Conservation (phyloP, 305 asterid genomes). For the Petunia hybrid region DNA sequence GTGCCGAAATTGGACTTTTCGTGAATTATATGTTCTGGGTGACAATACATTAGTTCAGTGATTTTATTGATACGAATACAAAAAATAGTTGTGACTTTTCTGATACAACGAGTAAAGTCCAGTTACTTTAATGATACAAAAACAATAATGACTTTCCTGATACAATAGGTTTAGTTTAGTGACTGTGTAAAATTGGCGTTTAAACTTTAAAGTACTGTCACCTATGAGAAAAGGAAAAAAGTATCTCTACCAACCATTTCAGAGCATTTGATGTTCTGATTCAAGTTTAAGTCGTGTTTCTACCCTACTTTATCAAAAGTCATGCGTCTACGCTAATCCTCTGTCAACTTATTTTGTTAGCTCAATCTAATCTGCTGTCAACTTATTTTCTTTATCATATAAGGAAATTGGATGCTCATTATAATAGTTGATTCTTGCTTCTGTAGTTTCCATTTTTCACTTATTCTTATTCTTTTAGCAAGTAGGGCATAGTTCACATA, state of each 20-base stretch:
- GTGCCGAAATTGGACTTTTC: no score
- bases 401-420: background rate
- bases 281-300: slow-evolving; percentile 10
- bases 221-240: background rate
- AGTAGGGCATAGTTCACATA: background rate
- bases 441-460: background rate
- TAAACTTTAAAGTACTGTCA: background rate
- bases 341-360: background rate
- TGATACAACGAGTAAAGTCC: no score
- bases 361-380: slow-evolving; percentile 2
- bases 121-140: no score
- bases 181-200: no score
- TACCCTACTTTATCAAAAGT: background rate
- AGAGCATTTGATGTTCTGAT: slow-evolving; percentile 7
- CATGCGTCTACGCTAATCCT: no score
- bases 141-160: no score
- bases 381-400: background rate
- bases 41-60: no score
- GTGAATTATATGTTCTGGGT: no score
- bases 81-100: no score
- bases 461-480: background rate
- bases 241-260: slow-evolving; percentile 9
- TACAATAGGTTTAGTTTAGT: no score
- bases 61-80: no score
- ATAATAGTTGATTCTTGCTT: background rate